These are phyloP conservation scores for Cryptosporidium sp. DNA, from an alignment of 169 alveolate genomes.

Conservation along the genomic window DNA sequence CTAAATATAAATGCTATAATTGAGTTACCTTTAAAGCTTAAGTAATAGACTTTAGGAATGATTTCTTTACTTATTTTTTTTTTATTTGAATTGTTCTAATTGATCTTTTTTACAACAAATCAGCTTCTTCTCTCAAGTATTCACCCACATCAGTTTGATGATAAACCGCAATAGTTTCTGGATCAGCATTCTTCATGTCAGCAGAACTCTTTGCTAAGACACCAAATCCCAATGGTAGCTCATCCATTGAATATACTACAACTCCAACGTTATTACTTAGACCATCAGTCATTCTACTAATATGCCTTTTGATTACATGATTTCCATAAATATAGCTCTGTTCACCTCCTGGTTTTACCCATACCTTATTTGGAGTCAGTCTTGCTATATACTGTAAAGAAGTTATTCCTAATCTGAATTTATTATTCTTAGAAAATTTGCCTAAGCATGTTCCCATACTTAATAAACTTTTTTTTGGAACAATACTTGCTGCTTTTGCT, in stretches of 20 bases:
- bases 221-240: constrained; percentile 93
- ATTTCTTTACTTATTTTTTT: neutral
- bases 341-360: constrained; percentile 95
- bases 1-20: neutral
- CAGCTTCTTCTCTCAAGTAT: constrained; percentile 93
- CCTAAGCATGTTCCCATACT: constrained; percentile 93
- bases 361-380: constrained; percentile 91
- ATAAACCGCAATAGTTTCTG: constrained; percentile 89
- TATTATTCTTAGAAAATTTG: constrained; percentile 91
- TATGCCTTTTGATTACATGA: constrained; percentile 92
- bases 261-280: constrained; percentile 87
- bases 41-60: constrained; percentile 6
- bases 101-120: constrained; percentile 78
- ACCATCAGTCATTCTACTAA: constrained; percentile 91
- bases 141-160: constrained; percentile 94
- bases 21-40: constrained; percentile 4
- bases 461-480: constrained; percentile 87
- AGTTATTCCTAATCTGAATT: constrained; percentile 91
- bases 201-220: constrained; percentile 90
- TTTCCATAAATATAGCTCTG: constrained; percentile 93
- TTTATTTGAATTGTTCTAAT: neutral
- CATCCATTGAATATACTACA: constrained; percentile 86
- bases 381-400: constrained; percentile 92
- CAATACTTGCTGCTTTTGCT: constrained; percentile 84
- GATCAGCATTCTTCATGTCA: constrained; percentile 90